Conservation (phyloP, 139 green algal genomes). For the Closterium sp. region DNA sequence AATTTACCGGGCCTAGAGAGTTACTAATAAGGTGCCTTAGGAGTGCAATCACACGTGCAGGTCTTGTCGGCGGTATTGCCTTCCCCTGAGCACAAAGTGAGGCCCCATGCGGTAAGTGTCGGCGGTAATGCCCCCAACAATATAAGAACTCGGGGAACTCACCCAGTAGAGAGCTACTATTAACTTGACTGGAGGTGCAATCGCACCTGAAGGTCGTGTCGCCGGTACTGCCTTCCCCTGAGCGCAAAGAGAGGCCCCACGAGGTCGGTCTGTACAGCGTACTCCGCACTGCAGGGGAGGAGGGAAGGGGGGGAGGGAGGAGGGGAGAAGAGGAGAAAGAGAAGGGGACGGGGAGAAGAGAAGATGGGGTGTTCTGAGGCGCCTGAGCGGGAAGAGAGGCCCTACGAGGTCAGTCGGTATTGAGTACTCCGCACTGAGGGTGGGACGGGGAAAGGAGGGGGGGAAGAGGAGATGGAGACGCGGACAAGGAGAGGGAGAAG, state of each 20-base stretch:
- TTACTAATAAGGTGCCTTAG: too few species aligned
- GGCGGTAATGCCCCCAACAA: too few species aligned
- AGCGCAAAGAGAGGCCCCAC: conserved; percentile 42
- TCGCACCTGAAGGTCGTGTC: conserved; percentile 37
- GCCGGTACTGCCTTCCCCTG: conserved; percentile 24
- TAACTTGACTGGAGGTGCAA: too few species aligned
- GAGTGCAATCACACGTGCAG: too few species aligned
- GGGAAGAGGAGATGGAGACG: not conserved
- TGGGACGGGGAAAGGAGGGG: not conserved
- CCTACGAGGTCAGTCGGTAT: not conserved
- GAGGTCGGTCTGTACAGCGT: conserved; percentile 19
- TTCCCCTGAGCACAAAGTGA: too few species aligned
- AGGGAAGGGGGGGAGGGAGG: not conserved
- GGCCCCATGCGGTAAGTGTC: too few species aligned
- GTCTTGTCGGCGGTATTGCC: too few species aligned
- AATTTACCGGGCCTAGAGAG: too few species aligned
- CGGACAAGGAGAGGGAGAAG: too few species aligned
- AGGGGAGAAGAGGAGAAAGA: not conserved
- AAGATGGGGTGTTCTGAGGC: not conserved
- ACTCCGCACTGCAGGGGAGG: conserved; percentile 38
- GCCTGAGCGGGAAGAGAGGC: not conserved
- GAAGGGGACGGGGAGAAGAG: not conserved
- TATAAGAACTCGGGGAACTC: too few species aligned
- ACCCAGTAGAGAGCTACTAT: too few species aligned
- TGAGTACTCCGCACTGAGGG: not conserved